phyloP scores from a whole-genome alignment of 345 rosid species.

The Isatis tinctoria region DNA sequence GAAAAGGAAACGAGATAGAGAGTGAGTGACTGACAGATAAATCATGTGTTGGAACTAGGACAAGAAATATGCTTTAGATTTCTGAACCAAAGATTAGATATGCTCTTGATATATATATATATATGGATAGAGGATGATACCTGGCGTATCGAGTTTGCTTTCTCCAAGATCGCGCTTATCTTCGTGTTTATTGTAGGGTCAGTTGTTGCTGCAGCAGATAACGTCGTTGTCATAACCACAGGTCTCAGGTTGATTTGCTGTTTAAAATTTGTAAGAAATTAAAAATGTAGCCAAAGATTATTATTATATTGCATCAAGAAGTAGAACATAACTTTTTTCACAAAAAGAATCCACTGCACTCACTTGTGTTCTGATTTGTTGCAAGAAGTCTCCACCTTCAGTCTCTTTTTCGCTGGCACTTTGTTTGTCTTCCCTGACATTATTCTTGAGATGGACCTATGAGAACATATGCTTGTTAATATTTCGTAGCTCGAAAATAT shows the following conservation, averaged over 20 bases:
- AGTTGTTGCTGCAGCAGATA: constrained; percentile 38
- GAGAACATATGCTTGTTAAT: constrained; percentile 8
- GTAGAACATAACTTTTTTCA: not conserved
- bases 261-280: not conserved
- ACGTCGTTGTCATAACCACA: constrained; percentile 42
- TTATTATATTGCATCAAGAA: constrained; percentile 10
- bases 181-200: constrained; percentile 48
- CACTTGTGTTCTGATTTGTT: constrained; percentile 83
- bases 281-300: not conserved
- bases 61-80: not conserved
- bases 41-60: not conserved
- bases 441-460: constrained; percentile 47
- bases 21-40: not conserved
- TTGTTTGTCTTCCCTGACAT: constrained; percentile 39
- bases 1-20: constrained; percentile 23
- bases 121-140: constrained; percentile 28
- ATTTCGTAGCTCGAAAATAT: constrained; percentile 8
- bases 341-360: constrained; percentile 30
- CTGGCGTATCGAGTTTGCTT: constrained; percentile 97
- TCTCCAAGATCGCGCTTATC: constrained; percentile 79
- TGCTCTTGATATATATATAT: not conserved
- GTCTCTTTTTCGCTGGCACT: constrained; percentile 40
- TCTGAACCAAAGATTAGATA: constrained; percentile 5
- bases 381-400: constrained; percentile 72
- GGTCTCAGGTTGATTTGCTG: constrained; percentile 79